These are phyloP conservation scores for Nemania abortiva DNA, from an alignment of 2,329 filamentous ascomycete genomes.

Conservation along the genomic window DNA sequence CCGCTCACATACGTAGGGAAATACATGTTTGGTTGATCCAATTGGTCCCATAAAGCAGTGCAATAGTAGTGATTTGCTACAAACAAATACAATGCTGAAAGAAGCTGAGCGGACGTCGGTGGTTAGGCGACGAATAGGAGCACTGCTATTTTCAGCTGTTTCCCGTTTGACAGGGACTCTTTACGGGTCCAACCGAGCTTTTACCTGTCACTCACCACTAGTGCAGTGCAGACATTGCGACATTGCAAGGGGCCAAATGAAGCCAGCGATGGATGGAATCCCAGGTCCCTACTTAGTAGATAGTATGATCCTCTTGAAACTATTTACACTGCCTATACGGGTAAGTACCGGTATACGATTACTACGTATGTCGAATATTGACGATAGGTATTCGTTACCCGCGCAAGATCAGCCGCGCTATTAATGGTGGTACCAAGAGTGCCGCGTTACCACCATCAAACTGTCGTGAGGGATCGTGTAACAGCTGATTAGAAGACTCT, in stretches of 20 bases:
- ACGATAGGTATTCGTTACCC: slow-evolving; percentile 1
- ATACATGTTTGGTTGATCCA: background rate
- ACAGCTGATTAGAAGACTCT: background rate
- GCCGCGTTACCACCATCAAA: slow-evolving; percentile 15
- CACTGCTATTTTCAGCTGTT: slow-evolving; percentile 39
- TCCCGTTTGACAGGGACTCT: slow-evolving; percentile 23
- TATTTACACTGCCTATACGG: background rate
- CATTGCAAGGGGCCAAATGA: slow-evolving; percentile 23
- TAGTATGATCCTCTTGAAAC: slow-evolving; percentile 1
- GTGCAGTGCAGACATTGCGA: slow-evolving; percentile 12
- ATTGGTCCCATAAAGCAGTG: slow-evolving; percentile 15
- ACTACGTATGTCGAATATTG: background rate
- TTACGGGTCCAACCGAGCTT: slow-evolving; percentile 33
- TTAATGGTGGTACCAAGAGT: slow-evolving; percentile 16
- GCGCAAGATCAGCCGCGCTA: slow-evolving; percentile 15
- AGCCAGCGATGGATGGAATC: background rate
- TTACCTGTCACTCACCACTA: slow-evolving; percentile 6
- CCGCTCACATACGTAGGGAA: background rate
- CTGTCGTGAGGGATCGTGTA: background rate
- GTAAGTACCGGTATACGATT: background rate
- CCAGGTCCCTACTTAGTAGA: background rate
- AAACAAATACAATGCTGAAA: slow-evolving; percentile 2
- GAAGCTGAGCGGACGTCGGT: slow-evolving; percentile 30
- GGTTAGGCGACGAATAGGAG: slow-evolving; percentile 42
- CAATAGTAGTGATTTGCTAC: slow-evolving; percentile 16